phyloP scores from a whole-genome alignment of 2,329 filamentous ascomycete species.

The Aureobasidium sp. region DNA sequence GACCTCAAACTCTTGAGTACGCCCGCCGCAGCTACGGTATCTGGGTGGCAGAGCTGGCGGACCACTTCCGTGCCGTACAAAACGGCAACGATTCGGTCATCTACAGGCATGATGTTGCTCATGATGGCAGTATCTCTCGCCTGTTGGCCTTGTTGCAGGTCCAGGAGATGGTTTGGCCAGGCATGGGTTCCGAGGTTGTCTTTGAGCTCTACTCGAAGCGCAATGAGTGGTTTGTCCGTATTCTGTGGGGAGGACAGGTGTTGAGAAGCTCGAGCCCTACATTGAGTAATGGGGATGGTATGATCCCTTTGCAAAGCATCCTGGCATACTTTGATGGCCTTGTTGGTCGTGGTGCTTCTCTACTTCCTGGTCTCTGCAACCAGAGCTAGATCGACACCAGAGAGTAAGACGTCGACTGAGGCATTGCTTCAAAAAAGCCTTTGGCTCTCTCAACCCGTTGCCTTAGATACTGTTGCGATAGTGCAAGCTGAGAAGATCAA shows the following conservation, averaged over 20 bases:
- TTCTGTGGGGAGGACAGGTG: conserved; percentile 64
- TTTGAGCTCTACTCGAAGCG: conserved; percentile 60
- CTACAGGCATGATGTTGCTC: conserved; percentile 72
- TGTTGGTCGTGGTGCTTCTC: conserved; percentile 47
- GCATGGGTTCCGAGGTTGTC: conserved; percentile 72
- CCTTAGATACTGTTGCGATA: too few relatives aligned
- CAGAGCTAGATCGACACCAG: not conserved
- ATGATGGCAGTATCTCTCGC: conserved; percentile 66
- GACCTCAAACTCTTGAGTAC: conserved; percentile 52
- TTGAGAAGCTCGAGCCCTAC: conserved; percentile 61
- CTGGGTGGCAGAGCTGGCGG: conserved; percentile 64
- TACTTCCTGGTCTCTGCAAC: conserved; percentile 35
- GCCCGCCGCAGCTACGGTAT: conserved; percentile 60
- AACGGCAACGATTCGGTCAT: conserved; percentile 28
- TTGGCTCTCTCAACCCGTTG: too few relatives aligned
- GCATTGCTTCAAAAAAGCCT: not conserved
- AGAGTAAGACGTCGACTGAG: too few relatives aligned
- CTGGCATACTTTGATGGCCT: conserved; percentile 66
- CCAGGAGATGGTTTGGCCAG: conserved; percentile 74
- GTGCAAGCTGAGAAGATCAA: too few relatives aligned
- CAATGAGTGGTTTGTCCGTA: conserved; percentile 49
- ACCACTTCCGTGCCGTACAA: conserved; percentile 49
- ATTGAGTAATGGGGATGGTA: conserved; percentile 57
- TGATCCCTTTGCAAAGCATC: conserved; percentile 60
- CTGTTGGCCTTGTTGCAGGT: conserved; percentile 65